Percentiles rank a stretch among this genome's conserved stretches.
phyloP scores from a whole-genome alignment of 352 stramenopile genomes.

The Peronospora destructor region DNA sequence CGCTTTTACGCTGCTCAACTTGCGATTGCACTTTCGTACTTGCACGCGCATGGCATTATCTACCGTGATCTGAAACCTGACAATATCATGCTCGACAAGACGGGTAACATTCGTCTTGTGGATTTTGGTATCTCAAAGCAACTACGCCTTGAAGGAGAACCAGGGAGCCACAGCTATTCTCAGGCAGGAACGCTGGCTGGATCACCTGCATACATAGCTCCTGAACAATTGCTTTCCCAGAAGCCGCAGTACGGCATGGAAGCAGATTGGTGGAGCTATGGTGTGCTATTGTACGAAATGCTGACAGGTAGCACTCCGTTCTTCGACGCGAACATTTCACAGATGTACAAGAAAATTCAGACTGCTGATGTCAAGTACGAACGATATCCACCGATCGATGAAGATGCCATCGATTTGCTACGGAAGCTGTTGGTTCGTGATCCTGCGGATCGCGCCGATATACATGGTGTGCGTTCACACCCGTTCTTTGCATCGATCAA shows the following conservation, averaged over 20 bases:
- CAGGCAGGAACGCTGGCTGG: slow-evolving; percentile 66
- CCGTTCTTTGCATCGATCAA: slow-evolving; percentile 67
- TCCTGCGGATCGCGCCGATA: slow-evolving; percentile 52
- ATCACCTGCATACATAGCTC: slow-evolving; percentile 81
- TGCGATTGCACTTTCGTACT: slow-evolving; percentile 78
- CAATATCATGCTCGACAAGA: slow-evolving; percentile 87
- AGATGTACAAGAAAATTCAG: slow-evolving; percentile 88
- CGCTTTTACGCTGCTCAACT: slow-evolving; percentile 86
- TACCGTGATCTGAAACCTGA: slow-evolving; percentile 86
- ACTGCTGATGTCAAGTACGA: slow-evolving; percentile 81
- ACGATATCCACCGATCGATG: slow-evolving; percentile 53
- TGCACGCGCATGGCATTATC: slow-evolving; percentile 82
- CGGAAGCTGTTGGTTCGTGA: slow-evolving; percentile 75
- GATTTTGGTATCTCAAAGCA: slow-evolving; percentile 89
- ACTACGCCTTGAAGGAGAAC: slow-evolving; percentile 34
- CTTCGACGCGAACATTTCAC: slow-evolving; percentile 74
- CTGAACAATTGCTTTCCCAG: slow-evolving; percentile 75
- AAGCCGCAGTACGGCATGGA: slow-evolving; percentile 83
- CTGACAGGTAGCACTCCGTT: slow-evolving; percentile 85
- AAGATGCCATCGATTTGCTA: slow-evolving; percentile 60
- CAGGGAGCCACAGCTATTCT: slow-evolving; percentile 43
- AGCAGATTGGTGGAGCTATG: slow-evolving; percentile 89
- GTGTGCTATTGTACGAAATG: slow-evolving; percentile 87
- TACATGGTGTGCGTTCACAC: slow-evolving; percentile 54
- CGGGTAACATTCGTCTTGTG: slow-evolving; percentile 81